Conservation (phyloP, 306 rosid genomes). For the Medicago arabica region DNA sequence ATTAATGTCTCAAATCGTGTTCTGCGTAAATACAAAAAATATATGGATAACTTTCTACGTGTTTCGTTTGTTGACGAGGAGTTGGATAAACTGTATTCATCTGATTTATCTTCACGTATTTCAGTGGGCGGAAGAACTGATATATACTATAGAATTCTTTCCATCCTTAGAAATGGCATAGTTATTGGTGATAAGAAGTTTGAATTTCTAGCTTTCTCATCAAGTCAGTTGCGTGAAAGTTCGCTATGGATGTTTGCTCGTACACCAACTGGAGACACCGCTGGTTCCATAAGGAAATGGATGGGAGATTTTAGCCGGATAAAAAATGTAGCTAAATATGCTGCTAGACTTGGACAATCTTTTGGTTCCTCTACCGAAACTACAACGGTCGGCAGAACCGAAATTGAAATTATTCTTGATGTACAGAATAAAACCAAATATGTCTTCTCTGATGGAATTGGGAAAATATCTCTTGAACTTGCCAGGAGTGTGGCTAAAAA, state of each 20-base stretch:
- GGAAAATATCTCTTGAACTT: slow-evolving; percentile 77
- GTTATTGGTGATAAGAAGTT: slow-evolving; percentile 73
- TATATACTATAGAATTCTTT: slow-evolving; percentile 69
- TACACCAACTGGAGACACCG: slow-evolving; percentile 46
- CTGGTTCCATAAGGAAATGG: slow-evolving; percentile 59
- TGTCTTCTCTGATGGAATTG: slow-evolving; percentile 89
- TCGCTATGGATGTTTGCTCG: slow-evolving; percentile 94
- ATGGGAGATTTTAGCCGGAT: slow-evolving; percentile 76
- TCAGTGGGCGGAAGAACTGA: slow-evolving; percentile 59
- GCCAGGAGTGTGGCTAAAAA: slow-evolving; percentile 71
- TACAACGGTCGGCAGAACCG: slow-evolving; percentile 51
- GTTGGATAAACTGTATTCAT: slow-evolving; percentile 61
- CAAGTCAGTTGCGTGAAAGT: slow-evolving; percentile 85
- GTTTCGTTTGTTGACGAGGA: slow-evolving; percentile 96
- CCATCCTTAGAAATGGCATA: slow-evolving; percentile 67
- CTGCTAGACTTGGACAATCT: slow-evolving; percentile 92
- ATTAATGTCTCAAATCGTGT: slow-evolving; percentile 88
- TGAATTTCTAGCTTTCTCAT: slow-evolving; percentile 87
- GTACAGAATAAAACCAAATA: slow-evolving; percentile 42
- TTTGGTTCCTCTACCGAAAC: slow-evolving; percentile 93
- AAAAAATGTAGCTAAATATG: slow-evolving; percentile 89
- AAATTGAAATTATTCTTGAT: slow-evolving; percentile 68
- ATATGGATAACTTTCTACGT: slow-evolving; percentile 71
- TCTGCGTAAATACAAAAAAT: slow-evolving; percentile 51
- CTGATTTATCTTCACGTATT: slow-evolving; percentile 68